These are phyloP conservation scores for Lepidium sativum DNA, from an alignment of 345 rosid genomes.

Conservation along the genomic window DNA sequence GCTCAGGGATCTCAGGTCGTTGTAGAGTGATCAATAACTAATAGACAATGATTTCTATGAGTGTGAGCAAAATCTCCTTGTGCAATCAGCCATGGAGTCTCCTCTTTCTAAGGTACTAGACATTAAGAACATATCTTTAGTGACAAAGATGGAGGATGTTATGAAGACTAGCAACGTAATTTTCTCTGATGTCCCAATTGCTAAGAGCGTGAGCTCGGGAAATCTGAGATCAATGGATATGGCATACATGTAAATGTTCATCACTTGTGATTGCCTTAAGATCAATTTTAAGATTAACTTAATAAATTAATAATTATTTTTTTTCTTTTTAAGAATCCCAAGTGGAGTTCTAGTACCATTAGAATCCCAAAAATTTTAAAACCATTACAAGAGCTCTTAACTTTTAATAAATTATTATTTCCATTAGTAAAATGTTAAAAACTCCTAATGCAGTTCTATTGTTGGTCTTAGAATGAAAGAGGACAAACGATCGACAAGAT, in stretches of 20 bases:
- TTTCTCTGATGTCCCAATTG: constrained; percentile 30
- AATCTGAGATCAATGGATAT: constrained; percentile 57
- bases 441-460: too few relatives aligned
- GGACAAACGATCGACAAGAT: neutral
- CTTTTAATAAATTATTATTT: too few relatives aligned
- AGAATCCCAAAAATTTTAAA: too few relatives aligned
- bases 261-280: too few relatives aligned
- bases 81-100: constrained; percentile 39
- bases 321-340: too few relatives aligned
- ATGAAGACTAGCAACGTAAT: constrained; percentile 19
- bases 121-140: constrained; percentile 38
- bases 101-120: constrained; percentile 49
- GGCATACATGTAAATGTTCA: too few relatives aligned
- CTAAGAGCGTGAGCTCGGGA: constrained; percentile 66
- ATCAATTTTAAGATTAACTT: too few relatives aligned
- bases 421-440: too few relatives aligned
- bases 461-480: too few relatives aligned
- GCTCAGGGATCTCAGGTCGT: constrained; percentile 43
- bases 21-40: constrained; percentile 68
- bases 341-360: too few relatives aligned
- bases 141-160: constrained; percentile 15
- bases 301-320: too few relatives aligned
- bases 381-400: too few relatives aligned
- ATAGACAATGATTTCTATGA: constrained; percentile 64
- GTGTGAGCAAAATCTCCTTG: constrained; percentile 69